Evolutionary conservation across 2,329 filamentous ascomycete genomes (phyloP), one percentile per base, ranked within the genome.

Genomic region (Dothideomycetes sp.): DNA sequence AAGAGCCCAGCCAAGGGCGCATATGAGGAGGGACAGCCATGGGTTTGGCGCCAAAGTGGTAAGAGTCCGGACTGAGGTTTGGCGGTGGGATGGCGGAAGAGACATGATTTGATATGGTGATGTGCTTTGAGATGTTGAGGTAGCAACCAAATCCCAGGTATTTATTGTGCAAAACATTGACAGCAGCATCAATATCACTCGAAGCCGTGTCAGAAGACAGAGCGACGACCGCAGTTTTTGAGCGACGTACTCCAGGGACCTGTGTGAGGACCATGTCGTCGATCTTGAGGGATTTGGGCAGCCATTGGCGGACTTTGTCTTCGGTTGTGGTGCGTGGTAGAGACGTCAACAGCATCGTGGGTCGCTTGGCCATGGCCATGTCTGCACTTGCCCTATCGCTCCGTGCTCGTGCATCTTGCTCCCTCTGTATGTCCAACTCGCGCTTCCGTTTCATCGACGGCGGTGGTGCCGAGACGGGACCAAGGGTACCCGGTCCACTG

Each of bases 111-210:
- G 30, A 33, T 16, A 41, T 33, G 11, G 44, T 44, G 13, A 48
- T 38, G 39, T 43, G 84, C 8, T 86, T 73, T 45, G 88, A 84
- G 31, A 94, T 71, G 5, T 76, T 81, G 2, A 95, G 68, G 59
- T 88, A 82, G 64, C 82, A 86, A 4, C 88, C 88, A 57, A 78
- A 86, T 12, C 88, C 88, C 12, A 94, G 67, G 57, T 95, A 94
- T 49, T 74, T 78, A 49, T 91, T 87, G 55, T 93, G 84, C 22
- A 94, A 64, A 3, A 74, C 64, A 55, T 79, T 89, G 38, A 94
- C 84, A 1, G 80, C 75, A 4, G 76, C 71, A 53, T 95, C 87
- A 40, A 95, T 88, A 43, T 93, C 84, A 17, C 80, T 82, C 1
- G 82, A 82, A 0, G 86, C 76, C 0, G 86, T 91, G 49, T 91